Percentiles rank a stretch among this genome's conserved stretches.
Evolutionary conservation across 1,139 yeast species (phyloP).

Genomic region (Nematodospora anomalae): DNA sequence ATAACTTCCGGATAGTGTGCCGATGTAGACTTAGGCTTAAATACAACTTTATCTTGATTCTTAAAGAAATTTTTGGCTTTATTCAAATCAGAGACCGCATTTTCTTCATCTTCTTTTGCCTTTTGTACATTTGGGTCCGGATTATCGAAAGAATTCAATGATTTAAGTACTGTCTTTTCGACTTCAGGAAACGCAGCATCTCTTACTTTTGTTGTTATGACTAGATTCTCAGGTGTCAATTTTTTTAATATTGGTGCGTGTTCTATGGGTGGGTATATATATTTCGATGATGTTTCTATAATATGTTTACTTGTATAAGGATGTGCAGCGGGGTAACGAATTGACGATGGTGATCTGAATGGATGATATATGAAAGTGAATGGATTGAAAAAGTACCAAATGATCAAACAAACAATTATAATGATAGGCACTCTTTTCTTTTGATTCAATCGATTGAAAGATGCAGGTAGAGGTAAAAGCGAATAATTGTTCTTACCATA

Average conservation of each 20-base stretch:
- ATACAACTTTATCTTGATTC: constrained; percentile 65
- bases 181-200: constrained; percentile 29
- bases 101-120: constrained; percentile 41
- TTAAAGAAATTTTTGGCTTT: constrained; percentile 58
- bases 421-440: constrained; percentile 20
- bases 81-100: constrained; percentile 36
- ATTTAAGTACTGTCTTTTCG: constrained; percentile 30
- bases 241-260: constrained; percentile 61
- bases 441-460: constrained; percentile 23
- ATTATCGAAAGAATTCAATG: constrained; percentile 51
- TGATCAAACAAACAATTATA: constrained; percentile 19
- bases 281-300: constrained; percentile 48
- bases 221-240: constrained; percentile 52
- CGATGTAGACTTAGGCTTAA: constrained; percentile 34
- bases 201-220: constrained; percentile 43
- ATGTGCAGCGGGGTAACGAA: constrained; percentile 33
- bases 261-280: constrained; percentile 68
- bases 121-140: constrained; percentile 38
- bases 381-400: constrained; percentile 30
- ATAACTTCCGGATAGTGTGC: constrained; percentile 64
- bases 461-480: constrained; percentile 37
- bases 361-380: constrained; percentile 12
- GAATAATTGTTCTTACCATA: constrained; percentile 21
- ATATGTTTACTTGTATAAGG: constrained; percentile 33
- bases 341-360: constrained; percentile 11